These are phyloP conservation scores for Fraxinus sp. DNA, from an alignment of 305 asterid genomes.

Conservation along the genomic window DNA sequence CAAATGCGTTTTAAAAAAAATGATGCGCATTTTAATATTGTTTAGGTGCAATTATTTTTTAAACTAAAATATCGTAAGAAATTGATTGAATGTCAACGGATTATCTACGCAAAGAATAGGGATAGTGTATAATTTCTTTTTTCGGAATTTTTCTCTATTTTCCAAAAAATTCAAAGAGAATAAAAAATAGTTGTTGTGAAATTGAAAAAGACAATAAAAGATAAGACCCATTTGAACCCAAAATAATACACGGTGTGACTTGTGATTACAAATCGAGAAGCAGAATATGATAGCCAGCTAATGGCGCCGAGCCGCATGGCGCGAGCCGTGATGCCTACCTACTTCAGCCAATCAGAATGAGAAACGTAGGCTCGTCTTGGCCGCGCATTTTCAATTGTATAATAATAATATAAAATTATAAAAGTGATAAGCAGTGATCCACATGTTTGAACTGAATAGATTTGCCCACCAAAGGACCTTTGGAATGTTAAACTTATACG, in stretches of 20 bases:
- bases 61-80: too few relatives aligned
- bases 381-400: neutral
- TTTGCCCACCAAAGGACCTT: too few relatives aligned
- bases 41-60: neutral
- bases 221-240: neutral
- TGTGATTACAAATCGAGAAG: neutral
- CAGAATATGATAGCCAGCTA: neutral
- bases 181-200: neutral
- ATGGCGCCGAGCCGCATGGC: neutral
- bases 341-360: neutral
- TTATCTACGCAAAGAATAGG: neutral
- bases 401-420: neutral
- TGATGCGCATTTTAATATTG: too few relatives aligned
- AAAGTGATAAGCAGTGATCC: neutral
- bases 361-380: neutral
- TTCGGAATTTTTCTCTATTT: neutral
- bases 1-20: too few relatives aligned
- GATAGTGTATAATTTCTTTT: neutral
- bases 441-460: too few relatives aligned
- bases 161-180: neutral
- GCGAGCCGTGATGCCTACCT: neutral
- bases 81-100: neutral
- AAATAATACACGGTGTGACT: too few relatives aligned
- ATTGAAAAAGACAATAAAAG: neutral
- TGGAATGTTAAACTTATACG: too few relatives aligned